These are phyloP conservation scores for Balamuthia mandrillaris DNA, from an alignment of 208 protist species.

Conservation along the genomic window DNA sequence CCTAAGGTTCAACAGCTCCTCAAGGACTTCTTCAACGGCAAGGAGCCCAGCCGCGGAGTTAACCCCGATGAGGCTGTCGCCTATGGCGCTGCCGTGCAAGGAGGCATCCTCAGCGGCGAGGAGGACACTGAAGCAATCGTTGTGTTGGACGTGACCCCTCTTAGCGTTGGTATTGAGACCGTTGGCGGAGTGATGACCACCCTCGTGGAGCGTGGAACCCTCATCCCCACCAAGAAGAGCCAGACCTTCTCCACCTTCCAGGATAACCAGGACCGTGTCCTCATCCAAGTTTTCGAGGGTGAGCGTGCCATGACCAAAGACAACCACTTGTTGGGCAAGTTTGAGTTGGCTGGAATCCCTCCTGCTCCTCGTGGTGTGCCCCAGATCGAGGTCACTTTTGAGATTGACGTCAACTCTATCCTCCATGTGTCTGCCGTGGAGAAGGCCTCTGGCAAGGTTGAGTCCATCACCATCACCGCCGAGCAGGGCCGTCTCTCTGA, in stretches of 20 bases:
- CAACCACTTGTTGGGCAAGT: constrained; percentile 94
- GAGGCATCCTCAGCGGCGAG: constrained; percentile 84
- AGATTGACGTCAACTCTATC: constrained; percentile 96
- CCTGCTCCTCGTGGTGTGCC: constrained; percentile 92
- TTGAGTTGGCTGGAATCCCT: constrained; percentile 95
- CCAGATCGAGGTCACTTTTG: constrained; percentile 95
- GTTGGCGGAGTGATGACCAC: constrained; percentile 90
- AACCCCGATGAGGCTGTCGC: constrained; percentile 98
- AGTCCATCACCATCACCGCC: constrained; percentile 87
- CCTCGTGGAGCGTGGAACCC: constrained; percentile 86
- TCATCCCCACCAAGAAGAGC: constrained; percentile 87
- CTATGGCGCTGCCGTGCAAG: constrained; percentile 96
- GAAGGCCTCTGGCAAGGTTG: constrained; percentile 82
- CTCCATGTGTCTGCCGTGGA: constrained; percentile 93
- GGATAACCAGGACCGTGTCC: constrained; percentile 86
- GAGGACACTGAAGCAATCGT: constrained; percentile 64
- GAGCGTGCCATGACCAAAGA: constrained; percentile 97
- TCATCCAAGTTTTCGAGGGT: constrained; percentile 95
- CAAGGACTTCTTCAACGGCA: constrained; percentile 92
- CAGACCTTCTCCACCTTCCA: constrained; percentile 93
- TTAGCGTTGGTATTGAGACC: constrained; percentile 91
- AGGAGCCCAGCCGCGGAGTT: constrained; percentile 82
- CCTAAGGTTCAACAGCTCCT: constrained; percentile 95
- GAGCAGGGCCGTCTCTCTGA: constrained; percentile 88
- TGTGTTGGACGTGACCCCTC: constrained; percentile 86